Evolutionary conservation across 2,329 filamentous ascomycete species (phyloP).

Genomic region (Pseudogymnoascus sp.): DNA sequence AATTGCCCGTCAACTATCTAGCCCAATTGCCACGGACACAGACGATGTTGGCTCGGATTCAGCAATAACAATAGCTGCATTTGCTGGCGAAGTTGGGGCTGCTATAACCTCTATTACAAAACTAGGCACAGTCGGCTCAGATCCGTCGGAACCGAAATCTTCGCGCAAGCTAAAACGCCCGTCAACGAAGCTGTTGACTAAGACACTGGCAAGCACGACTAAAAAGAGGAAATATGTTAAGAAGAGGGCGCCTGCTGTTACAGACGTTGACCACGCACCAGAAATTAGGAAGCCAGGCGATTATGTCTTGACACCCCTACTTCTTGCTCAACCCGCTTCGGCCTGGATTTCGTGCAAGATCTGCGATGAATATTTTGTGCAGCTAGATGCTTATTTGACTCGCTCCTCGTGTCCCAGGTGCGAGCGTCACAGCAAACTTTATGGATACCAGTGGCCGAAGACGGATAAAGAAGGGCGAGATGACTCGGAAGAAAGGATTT

Average conservation of each 20-base stretch:
- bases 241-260: constrained; percentile 13
- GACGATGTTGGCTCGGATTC: background rate
- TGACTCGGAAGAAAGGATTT: constrained; percentile 59
- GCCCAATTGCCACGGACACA: background rate
- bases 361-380: constrained; percentile 76
- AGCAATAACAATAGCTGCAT: background rate
- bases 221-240: constrained; percentile 17
- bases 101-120: background rate
- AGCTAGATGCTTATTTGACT: constrained; percentile 81
- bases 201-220: constrained; percentile 16
- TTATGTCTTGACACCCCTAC: constrained; percentile 71
- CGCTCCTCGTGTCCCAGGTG: constrained; percentile 82
- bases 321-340: constrained; percentile 67
- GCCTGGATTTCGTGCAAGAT: constrained; percentile 87
- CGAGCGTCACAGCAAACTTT: constrained; percentile 90
- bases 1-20: background rate
- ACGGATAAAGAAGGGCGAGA: constrained; percentile 70
- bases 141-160: background rate
- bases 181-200: constrained; percentile 14
- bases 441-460: constrained; percentile 94
- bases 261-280: constrained; percentile 23
- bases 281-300: constrained; percentile 57
- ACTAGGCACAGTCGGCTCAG: background rate
- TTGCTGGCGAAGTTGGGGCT: background rate
- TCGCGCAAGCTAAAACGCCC: constrained; percentile 9